Evolutionary conservation across 305 asterid genomes (phyloP).

Genomic region (Fraxinus velutina): DNA sequence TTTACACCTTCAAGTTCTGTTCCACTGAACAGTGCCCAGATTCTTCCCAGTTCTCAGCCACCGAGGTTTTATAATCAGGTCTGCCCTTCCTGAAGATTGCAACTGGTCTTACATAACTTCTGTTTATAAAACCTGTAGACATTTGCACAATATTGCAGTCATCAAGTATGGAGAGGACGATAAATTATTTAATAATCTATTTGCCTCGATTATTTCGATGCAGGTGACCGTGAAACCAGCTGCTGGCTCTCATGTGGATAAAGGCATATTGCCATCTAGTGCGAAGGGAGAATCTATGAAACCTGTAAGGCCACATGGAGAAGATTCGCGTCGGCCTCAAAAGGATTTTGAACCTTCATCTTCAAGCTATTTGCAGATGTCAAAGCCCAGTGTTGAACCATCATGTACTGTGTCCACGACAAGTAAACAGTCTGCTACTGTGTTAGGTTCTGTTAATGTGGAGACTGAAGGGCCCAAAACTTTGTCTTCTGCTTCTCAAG

Average conservation of each 20-base stretch:
- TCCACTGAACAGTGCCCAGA: slow-evolving; percentile 37
- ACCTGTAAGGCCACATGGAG: slow-evolving; percentile 19
- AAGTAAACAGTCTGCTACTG: slow-evolving; percentile 18
- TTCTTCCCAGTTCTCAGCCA: slow-evolving; percentile 49
- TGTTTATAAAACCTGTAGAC: not conserved
- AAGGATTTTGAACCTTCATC: slow-evolving; percentile 41
- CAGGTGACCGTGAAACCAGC: slow-evolving; percentile 77
- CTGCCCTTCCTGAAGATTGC: not conserved
- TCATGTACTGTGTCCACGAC: slow-evolving; percentile 29
- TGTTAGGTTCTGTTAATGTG: slow-evolving; percentile 29
- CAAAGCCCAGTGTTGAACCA: slow-evolving; percentile 44
- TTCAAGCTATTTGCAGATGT: slow-evolving; percentile 31
- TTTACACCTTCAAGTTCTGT: slow-evolving; percentile 46
- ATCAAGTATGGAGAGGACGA: not conserved
- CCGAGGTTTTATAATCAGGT: slow-evolving; percentile 54
- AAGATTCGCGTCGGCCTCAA: slow-evolving; percentile 30
- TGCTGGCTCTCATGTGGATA: slow-evolving; percentile 42
- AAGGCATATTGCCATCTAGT: slow-evolving; percentile 38
- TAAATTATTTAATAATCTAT: not conserved
- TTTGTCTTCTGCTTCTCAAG: slow-evolving; percentile 26
- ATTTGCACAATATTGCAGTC: not conserved
- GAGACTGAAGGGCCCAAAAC: slow-evolving; percentile 25
- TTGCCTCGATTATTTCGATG: not conserved
- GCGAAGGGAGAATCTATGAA: slow-evolving; percentile 39
- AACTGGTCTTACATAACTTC: not conserved